These are phyloP conservation scores for Rheum nobile DNA, from an alignment of 148 eudicot species.

Conservation along the genomic window DNA sequence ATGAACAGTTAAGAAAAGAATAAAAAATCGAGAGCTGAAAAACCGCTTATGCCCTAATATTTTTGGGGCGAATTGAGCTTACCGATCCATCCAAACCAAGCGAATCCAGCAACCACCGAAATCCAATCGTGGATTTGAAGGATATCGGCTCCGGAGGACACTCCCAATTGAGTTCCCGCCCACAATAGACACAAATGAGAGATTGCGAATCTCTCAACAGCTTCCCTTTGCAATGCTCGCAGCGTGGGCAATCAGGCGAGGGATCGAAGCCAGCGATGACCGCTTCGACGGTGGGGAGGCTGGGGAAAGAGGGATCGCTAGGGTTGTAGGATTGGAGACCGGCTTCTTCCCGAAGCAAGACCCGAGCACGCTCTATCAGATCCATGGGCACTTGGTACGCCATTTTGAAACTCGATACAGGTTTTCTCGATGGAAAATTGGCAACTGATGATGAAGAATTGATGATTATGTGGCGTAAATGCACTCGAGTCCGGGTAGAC, in stretches of 20 bases:
- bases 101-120: constrained; percentile 50
- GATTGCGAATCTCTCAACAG: constrained; percentile 16
- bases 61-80: constrained; percentile 13
- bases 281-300: constrained; percentile 7
- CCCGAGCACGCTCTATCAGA: constrained; percentile 9
- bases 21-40: neutral
- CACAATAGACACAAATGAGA: constrained; percentile 13
- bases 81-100: constrained; percentile 77
- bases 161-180: constrained; percentile 6
- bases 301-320: neutral
- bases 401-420: neutral
- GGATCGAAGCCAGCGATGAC: constrained; percentile 9
- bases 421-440: neutral
- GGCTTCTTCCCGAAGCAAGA: constrained; percentile 8
- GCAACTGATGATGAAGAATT: neutral
- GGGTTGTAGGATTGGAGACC: constrained; percentile 6
- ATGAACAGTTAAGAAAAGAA: neutral
- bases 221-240: constrained; percentile 8
- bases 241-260: neutral
- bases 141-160: constrained; percentile 21
- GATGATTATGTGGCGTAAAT: too few species aligned
- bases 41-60: neutral
- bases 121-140: constrained; percentile 47
- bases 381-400: constrained; percentile 9
- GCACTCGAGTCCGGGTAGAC: too few species aligned